These are phyloP conservation scores for Colletotrichum sp. DNA, from an alignment of 2,329 filamentous ascomycete species.

Conservation along the genomic window DNA sequence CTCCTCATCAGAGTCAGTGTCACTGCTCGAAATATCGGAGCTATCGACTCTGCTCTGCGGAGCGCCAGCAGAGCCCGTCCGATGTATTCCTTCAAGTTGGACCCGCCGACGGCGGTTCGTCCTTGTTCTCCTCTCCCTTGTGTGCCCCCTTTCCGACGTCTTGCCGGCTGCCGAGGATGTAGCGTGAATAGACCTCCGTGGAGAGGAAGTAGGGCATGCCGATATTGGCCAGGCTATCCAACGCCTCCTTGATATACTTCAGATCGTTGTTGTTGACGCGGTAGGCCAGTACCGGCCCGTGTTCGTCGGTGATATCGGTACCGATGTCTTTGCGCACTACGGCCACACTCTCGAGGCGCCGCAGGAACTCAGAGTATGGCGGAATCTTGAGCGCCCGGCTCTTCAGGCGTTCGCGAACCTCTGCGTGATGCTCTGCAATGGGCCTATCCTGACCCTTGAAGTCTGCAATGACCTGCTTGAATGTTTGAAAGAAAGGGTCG, in stretches of 20 bases:
- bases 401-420: neutral
- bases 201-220: neutral
- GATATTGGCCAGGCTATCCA: neutral
- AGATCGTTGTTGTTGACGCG: neutral
- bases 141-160: too few species aligned
- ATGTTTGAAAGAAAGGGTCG: fast-evolving
- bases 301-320: neutral
- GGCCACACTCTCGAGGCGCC: too few species aligned
- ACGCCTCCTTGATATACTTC: neutral
- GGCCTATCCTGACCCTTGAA: neutral
- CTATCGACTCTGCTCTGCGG: too few species aligned
- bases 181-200: neutral
- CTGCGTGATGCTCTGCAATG: neutral
- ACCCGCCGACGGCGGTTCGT: too few species aligned
- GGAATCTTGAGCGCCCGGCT: neutral
- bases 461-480: neutral
- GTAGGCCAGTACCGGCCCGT: neutral
- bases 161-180: neutral
- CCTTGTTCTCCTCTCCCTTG: too few species aligned
- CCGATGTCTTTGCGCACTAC: too few species aligned
- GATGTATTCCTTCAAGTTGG: too few species aligned
- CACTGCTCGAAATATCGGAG: too few species aligned
- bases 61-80: too few species aligned
- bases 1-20: too few species aligned
- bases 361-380: neutral